Evolutionary conservation across 1,284 basidiomycete genomes (phyloP), one percentile per base, ranked within the genome.

Genomic region (Irpex sp.): DNA sequence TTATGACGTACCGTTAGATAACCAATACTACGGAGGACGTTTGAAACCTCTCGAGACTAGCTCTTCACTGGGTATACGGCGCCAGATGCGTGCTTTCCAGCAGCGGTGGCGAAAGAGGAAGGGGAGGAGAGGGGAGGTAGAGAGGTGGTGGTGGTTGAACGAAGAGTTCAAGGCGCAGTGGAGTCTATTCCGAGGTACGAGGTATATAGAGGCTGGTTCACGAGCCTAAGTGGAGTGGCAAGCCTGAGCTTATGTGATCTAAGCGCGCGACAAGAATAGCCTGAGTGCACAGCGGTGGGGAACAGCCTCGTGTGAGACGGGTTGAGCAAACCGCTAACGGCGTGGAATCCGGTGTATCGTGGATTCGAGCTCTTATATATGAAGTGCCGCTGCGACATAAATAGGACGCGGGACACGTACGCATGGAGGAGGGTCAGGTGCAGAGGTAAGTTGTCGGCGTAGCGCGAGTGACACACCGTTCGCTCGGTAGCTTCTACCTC

Each of bases 241-340:
- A n/a, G n/a, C n/a, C n/a, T n/a, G n/a, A 48, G 19, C 7, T 33
- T 12, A 37, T 33, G 18, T 39, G 33, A 35, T 60, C 33, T 33
- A 19, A 14, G 42, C 18, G 16, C 54, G 12, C 16, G 16, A 39
- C 12, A 14, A 45, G 12, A 45, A 45, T 14, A 14, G 39, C n/a
- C 39, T n/a, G 14, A 45, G 39, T n/a, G n/a, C 28, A 33, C 28
- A 33, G 28, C 28, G 28, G 28, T 6, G n/a, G 12, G 6, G 52
- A 42, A 61, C 59, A 57, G 59, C 59, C 59, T 61, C 48, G 56
- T 61, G 59, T 8, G 16, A 39, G 18, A 33, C 45, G 59, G 56
- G 55, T 36, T 37, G 59, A 56, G 12, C 18, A 42, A 57, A 52
- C 47, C 59, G 55, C 52, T 28, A 53, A 52, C n/a, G 58, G 18